Evolutionary conservation across 2,329 filamentous ascomycete genomes (phyloP), one percentile per base, ranked within the genome.

Genomic region (Sclerotinia glacialis): DNA sequence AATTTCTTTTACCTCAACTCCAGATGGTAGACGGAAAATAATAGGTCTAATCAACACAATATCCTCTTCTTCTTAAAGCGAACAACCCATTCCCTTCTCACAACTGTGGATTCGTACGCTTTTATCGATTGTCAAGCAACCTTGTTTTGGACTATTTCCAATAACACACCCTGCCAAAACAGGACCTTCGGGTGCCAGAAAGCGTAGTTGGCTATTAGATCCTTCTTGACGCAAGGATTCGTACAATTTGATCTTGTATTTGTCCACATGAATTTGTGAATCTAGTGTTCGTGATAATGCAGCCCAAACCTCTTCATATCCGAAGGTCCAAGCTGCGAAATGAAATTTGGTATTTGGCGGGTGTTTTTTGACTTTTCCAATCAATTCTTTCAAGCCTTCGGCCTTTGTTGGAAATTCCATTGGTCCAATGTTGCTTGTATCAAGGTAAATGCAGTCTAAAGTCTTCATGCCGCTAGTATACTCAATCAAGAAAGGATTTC

Each of bases 281-380:
- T 85, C 78, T 0, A 97, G 79, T 14, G 87, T 85, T 28, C 87
- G 84, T 0, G 92, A 88, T 0, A 98, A 78, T 0, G 92, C 89
- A 67, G 93, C 81, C 93, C 93, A 97, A 0, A 97, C 92, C 63
- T 96, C 90, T 76, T 98, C 93, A 70, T 97, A 97, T 0, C 91
- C 91, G 74, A 95, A 95, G 0, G 94, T 97, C 93, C 93, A 97
- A 0, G 92, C 86, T 66, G 93, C 86, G 55, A 98, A 83, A 76
- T 96, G 90, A 73, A 97, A 97, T 0, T 89, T 77, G 0, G 92
- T 96, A 49, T 92, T 85, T 1, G 80, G 69, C 0, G 93, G 89
- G 75, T 94, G 96, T 31, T 79, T 75, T 0, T 79, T 77, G 0
- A 97, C 83, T 71, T 92, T 89, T 5, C 80, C 78, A 1, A 97